These are phyloP conservation scores for Coemansia guatemalensis DNA, from an alignment of 192 early-diverging fungal genomes.

Conservation along the genomic window DNA sequence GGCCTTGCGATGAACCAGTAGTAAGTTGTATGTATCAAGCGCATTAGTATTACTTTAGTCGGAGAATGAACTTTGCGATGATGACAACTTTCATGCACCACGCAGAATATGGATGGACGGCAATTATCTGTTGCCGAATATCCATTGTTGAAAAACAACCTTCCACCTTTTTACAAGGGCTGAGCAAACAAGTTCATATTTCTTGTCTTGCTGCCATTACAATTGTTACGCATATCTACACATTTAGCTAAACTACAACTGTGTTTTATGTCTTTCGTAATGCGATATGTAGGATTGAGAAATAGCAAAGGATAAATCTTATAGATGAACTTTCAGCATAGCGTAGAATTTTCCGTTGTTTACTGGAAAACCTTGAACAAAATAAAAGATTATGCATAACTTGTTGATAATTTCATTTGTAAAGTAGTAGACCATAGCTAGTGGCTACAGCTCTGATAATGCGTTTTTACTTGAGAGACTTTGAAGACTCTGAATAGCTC, in stretches of 20 bases:
- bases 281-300: background rate
- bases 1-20: background rate
- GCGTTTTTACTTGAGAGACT: too few relatives aligned
- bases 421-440: too few relatives aligned
- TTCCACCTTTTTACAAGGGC: conserved; percentile 1
- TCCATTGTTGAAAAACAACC: background rate
- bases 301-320: background rate
- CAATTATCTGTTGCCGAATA: background rate
- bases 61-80: conserved; percentile 19
- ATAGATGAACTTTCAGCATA: background rate
- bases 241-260: background rate
- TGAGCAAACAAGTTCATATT: background rate
- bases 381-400: too few relatives aligned
- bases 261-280: background rate
- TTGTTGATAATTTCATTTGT: too few relatives aligned
- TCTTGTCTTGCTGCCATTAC: background rate
- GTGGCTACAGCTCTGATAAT: too few relatives aligned
- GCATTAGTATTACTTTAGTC: background rate
- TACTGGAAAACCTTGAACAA: background rate
- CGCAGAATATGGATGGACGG: conserved; percentile 24
- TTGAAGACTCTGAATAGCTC: too few relatives aligned
- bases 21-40: conserved; percentile 1
- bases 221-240: conserved; percentile 1
- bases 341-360: background rate
- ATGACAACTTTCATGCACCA: conserved; percentile 56